Base-by-base conservation (phyloP, 305 asterid genomes). In the Fraxinus latifolia region DNA sequence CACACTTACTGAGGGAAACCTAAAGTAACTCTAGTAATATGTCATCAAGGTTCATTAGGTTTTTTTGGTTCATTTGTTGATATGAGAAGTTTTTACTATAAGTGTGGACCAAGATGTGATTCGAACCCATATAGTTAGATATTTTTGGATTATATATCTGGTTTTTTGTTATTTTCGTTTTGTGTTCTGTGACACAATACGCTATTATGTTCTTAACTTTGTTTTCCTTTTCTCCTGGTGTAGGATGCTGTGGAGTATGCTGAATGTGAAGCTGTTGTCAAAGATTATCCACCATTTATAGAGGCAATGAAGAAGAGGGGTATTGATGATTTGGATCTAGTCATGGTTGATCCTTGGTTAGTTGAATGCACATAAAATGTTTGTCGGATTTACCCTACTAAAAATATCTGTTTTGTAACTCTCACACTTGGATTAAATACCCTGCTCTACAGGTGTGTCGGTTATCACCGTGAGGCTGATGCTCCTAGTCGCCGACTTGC, bases 241-340 rank as follows among this genome's bases (percentile, higher is more conserved):
- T 86, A 96, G 99, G 97, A 96, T 90, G 98, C 98, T 79, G 90
- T 88, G 55, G 99, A 96, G 84, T 96, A 94, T 84, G 99, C 99
- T 83, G 99, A 96, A 84, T 96, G 99, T 85, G 99, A 96, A 89
- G 98, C 97, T 37, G 91, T 90, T 32, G 97, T 96, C 68, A 96
- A 94, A 89, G 96, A 92, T 65, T 90, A 89, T 87, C 98, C 95
- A 82, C 98, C 98, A 55, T 94, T 96, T 86, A 83, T 84, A 68
- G 98, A 96, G 81, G 99, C 98, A 82, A 94, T 96, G 98, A 96
- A 91, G 91, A 96, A 89, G 90, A 90, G 99, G 92, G 99, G 99
- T 39, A 93, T 96, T 79, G 98, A 96, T 87, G 98, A 96, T 83
- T 91, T 96, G 98, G 97, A 96, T 83, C 93, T 96, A 83, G 99